Base-by-base conservation (phyloP, 2,329 filamentous ascomycete genomes). In the Pestalotiopsis sp. region DNA sequence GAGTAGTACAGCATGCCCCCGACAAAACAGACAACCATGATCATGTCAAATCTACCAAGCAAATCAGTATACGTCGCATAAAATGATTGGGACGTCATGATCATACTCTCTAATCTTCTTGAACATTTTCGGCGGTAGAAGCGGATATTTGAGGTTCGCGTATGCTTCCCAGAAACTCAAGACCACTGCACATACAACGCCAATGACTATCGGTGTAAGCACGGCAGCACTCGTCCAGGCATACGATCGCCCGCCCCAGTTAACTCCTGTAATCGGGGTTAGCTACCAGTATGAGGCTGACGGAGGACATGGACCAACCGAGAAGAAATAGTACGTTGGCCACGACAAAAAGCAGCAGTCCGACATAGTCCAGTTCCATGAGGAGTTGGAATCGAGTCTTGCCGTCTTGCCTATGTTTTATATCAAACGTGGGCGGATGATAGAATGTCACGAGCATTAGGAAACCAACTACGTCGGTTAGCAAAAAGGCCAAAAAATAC, bases 351-450 rank as follows among this genome's bases (percentile, higher is more conserved):
- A 78, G 72, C 3, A 75, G 66, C 5, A 76, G 64, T 13, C 75
- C 75, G 23, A 77, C 70, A 58, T 72, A 77, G 67, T 77, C 75
- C 13, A 77, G 72, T 69, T 75, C 68, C 56, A 66, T 68, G 36
- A 76, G 68, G 17, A 75, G 70, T 71, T 73, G 72, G 70, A 70
- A 68, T 49, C 72, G 72, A 2, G 74, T 73, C 72, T 77, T 74
- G 40, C 74, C 73, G 13, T 77, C 73, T 3, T 23, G 64, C n/a
- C 73, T 71, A 41, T 77, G 78, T 73, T 80, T 81, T 63, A 78
- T 77, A 49, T 73, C 73, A 70, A 79, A 80, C 12, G 77, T 75
- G 4, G 80, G 80, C 6, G 80, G 79, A 49, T 77, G 72, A 69
- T 81, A 81, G 71, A 80, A 77, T 38, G 74, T 56, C 6, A 72